These are phyloP conservation scores for Cladosporium oxysporum DNA, from an alignment of 2,329 filamentous ascomycete species.

Conservation along the genomic window DNA sequence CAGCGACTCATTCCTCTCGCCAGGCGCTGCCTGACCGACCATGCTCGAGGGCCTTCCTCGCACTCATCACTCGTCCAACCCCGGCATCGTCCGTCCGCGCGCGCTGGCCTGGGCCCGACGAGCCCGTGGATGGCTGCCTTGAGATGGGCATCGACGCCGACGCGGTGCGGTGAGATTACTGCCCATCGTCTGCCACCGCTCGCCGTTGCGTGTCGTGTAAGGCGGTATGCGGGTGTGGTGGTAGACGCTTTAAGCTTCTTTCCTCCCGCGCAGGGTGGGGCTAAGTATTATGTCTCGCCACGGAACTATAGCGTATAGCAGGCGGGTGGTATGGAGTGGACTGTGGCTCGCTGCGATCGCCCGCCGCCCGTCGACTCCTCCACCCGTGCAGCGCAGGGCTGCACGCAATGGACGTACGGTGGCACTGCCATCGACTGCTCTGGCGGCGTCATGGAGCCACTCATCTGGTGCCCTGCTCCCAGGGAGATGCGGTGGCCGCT, in stretches of 20 bases:
- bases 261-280: constrained; percentile 13
- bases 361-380: constrained; percentile 14
- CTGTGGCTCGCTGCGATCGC: constrained; percentile 17
- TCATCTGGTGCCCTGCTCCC: constrained; percentile 26
- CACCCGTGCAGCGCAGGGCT: constrained; percentile 28
- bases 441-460: constrained; percentile 35
- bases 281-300: constrained; percentile 20
- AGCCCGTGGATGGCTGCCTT: not conserved
- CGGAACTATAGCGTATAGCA: constrained; percentile 19
- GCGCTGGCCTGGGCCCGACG: not conserved
- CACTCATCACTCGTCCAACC: not conserved
- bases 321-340: constrained; percentile 16
- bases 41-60: not conserved
- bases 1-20: constrained; percentile 9
- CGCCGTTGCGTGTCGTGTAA: constrained; percentile 15
- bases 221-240: constrained; percentile 18
- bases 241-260: constrained; percentile 16
- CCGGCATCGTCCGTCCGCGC: not conserved
- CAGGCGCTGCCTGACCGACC: not conserved
- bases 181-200: constrained; percentile 14
- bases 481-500: constrained; percentile 20
- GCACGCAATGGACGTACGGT: constrained; percentile 34
- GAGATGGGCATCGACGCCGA: constrained; percentile 1
- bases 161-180: constrained; percentile 17
- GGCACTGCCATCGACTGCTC: constrained; percentile 34